phyloP scores from a whole-genome alignment of 305 asterid species.

The Fraxinus floribunda region DNA sequence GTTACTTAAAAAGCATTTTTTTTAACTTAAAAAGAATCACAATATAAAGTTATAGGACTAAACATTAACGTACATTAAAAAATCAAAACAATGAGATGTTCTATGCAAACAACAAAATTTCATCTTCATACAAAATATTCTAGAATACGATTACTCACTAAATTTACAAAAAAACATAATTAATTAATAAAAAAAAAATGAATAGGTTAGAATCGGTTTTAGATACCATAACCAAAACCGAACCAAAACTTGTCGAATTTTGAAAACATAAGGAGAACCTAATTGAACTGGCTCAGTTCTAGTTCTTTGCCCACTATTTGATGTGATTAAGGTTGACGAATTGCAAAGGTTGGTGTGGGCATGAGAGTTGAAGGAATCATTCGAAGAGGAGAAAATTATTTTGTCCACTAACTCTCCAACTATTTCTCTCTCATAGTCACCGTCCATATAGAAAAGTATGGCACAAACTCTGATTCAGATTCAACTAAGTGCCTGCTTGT shows the following conservation, averaged over 20 bases:
- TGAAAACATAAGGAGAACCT: background rate
- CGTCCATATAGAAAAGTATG: background rate
- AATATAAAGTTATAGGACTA: too few relatives aligned
- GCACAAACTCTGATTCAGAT: background rate
- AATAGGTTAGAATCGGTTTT: background rate
- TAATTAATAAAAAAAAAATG: background rate
- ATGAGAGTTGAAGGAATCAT: background rate
- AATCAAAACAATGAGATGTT: too few relatives aligned
- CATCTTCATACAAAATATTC: too few relatives aligned
- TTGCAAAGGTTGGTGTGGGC: constrained; percentile 3
- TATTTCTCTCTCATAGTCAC: background rate
- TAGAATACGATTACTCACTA: too few relatives aligned
- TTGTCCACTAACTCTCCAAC: background rate
- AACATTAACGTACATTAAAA: too few relatives aligned
- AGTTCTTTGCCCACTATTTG: background rate
- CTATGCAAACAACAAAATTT: too few relatives aligned
- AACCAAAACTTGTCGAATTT: background rate
- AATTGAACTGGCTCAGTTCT: too few relatives aligned
- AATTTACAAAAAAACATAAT: too few relatives aligned
- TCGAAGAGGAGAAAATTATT: background rate
- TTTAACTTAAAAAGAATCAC: background rate
- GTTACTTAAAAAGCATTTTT: too few relatives aligned
- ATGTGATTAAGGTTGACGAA: constrained; percentile 12
- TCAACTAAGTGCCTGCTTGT: background rate
- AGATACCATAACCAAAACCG: background rate